Base-by-base conservation (phyloP, 2,329 filamentous ascomycete species). In the Colletotrichum spinosum region DNA sequence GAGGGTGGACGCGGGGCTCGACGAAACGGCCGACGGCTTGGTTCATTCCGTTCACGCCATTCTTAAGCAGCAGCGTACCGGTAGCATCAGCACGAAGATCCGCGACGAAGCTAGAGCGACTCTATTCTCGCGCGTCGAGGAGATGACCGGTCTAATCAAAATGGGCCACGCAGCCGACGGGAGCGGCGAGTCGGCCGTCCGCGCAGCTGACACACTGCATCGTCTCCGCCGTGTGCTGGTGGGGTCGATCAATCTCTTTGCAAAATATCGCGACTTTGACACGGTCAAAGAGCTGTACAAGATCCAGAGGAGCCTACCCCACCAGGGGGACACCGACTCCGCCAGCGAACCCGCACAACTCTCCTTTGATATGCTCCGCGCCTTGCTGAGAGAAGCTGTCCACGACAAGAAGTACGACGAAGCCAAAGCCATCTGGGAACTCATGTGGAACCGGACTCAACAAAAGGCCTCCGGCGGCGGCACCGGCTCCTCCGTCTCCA, bases 371-470 rank as follows among this genome's bases (percentile, higher is more conserved):
- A 77, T 94, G 59, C 77, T 92, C 25, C 82, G 83, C 54, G 84
- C 89, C 8, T 77, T 95, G 63, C 94, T 97, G 90, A 79, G 84
- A 25, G 83, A 88, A 1, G 85, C 92, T 72, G 79, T 88, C 48
- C 79, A 83, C 55, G 84, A 89, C 15, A 77, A 81, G 44, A 82
- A 89, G 25, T 85, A 88, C 69, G 79, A 84, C 6, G 83, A 86
- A 55, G 88, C 95, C 17, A 84, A 87, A 67, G 76, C 84, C 50
- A 88, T 87, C 55, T 97, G 93, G 93, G 70, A 84, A 2, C 75
- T 89, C 34, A 84, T 88, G 2, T 83, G 90, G 60, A 70, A 80
- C 6, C 83, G 84, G 66, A 86, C 85, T 1, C 78, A 83, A 58
- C 76, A 80, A 42, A 76, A 80, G 82, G 73, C 33, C 78, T 71